Base-by-base conservation (phyloP, 2,329 filamentous ascomycete genomes). In the Bipolaris oryzae region DNA sequence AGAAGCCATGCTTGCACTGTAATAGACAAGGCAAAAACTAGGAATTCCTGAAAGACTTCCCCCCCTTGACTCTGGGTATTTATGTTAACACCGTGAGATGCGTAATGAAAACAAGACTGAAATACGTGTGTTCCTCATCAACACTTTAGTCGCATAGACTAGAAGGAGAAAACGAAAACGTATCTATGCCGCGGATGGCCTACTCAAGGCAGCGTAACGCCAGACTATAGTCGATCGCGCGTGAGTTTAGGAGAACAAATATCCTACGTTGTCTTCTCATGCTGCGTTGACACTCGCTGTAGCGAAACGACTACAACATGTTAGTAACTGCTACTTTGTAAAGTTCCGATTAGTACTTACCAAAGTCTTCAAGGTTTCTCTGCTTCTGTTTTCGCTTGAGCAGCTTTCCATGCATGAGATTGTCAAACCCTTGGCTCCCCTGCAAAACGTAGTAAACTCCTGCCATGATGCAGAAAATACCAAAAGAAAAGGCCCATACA, bases 401-500 rank as follows among this genome's bases (percentile, higher is more conserved):
- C 61, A 87, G 89, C 82, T 93, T 93, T 75, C 91, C 91, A 80
- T 96, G 91, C 90, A 96, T 95, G 63, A 96, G 83, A 81, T 95
- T 94, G 80, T 96, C 90, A 77, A 96, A 96, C 61, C 89, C 88
- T 60, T 85, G 79, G 71, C 87, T 92, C 76, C 89, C 89, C 77
- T 94, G 88, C 73, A 96, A 65, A 71, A 95, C 84, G 81, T 92
- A 93, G 80, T 91, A 91, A 16, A 89, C 78, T 75, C 86, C 87
- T 71, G 87, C 90, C 85, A 94, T 87, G 73, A 92, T 84, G 75
- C 88, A 92, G 83, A 96, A 95, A 72, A 96, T 84, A 76, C 92
- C 92, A 75, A 96, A 91, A 15, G 91, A 93, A 83, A 93, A 95
- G 71, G 95, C 87, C 90, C 91, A 96, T 75, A 96, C 85, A 84